phyloP scores from a whole-genome alignment of 2,329 filamentous ascomycete genomes.

The Ramularia endophylla region DNA sequence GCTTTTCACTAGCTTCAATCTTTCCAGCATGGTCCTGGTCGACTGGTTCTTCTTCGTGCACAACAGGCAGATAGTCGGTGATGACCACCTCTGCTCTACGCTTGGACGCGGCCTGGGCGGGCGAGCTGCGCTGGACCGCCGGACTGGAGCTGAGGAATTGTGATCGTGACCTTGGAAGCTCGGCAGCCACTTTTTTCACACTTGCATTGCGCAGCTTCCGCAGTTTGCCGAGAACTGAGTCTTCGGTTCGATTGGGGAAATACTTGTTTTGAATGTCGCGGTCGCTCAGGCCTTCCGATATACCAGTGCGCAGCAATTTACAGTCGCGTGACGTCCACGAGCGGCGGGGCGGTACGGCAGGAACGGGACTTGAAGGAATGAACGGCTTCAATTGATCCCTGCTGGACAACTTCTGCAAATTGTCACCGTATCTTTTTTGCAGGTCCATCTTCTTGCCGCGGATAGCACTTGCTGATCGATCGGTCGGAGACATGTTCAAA shows the following conservation, averaged over 20 bases:
- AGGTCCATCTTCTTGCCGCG: constrained; percentile 1
- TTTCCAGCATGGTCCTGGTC: too few relatives aligned
- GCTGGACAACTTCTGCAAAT: background rate
- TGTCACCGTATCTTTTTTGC: background rate
- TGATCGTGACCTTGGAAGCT: too few relatives aligned
- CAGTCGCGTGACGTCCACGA: background rate
- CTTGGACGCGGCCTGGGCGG: background rate
- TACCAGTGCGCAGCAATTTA: background rate
- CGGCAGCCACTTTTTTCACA: too few relatives aligned
- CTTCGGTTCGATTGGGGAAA: background rate
- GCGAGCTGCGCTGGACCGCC: background rate
- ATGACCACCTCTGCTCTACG: background rate
- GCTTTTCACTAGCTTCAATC: too few relatives aligned
- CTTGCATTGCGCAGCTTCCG: background rate
- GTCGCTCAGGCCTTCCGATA: background rate
- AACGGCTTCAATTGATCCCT: too few relatives aligned
- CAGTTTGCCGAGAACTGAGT: background rate
- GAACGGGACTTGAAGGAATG: background rate
- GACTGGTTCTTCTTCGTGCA: too few relatives aligned
- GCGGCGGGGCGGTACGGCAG: background rate
- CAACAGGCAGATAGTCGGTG: too few relatives aligned
- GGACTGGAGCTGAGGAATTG: background rate
- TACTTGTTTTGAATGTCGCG: background rate
- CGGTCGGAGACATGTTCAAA: background rate
- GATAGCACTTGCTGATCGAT: background rate